phyloP scores from a whole-genome alignment of 257 asterid species.

The Anisodus tanguticus region DNA sequence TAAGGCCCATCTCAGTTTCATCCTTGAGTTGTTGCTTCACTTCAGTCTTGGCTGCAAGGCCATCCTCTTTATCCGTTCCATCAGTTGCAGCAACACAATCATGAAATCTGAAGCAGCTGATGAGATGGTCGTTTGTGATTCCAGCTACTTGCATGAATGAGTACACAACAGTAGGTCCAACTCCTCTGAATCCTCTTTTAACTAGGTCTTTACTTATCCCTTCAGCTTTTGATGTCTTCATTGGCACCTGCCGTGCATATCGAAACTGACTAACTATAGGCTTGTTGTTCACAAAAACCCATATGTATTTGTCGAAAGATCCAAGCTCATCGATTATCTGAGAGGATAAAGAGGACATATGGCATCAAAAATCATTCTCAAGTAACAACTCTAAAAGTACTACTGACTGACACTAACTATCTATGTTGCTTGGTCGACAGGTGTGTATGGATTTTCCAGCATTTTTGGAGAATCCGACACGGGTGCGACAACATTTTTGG shows the following conservation, averaged over 20 bases:
- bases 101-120: slow-evolving; percentile 76
- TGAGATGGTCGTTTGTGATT: slow-evolving; percentile 89
- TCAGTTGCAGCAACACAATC: slow-evolving; percentile 61
- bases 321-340: slow-evolving; percentile 86
- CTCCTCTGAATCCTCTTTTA: slow-evolving; percentile 92
- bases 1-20: slow-evolving; percentile 51
- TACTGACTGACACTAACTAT: not conserved
- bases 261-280: slow-evolving; percentile 77
- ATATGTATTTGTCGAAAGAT: slow-evolving; percentile 81
- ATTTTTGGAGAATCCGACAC: too few relatives aligned
- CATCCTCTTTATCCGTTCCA: slow-evolving; percentile 48
- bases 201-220: slow-evolving; percentile 90
- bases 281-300: slow-evolving; percentile 86
- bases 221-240: slow-evolving; percentile 88
- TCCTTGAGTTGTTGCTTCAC: slow-evolving; percentile 55
- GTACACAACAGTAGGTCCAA: slow-evolving; percentile 92
- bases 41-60: slow-evolving; percentile 38
- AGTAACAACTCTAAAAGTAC: not conserved
- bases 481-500: too few relatives aligned
- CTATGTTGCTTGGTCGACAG: too few relatives aligned
- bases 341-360: slow-evolving; percentile 15
- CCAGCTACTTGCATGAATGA: slow-evolving; percentile 97
- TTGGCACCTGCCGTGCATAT: slow-evolving; percentile 90
- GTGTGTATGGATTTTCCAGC: too few relatives aligned
- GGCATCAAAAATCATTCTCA: not conserved